Base-by-base conservation (phyloP, 805 yeast genomes). In the Maudiozyma serrabonitensis region DNA sequence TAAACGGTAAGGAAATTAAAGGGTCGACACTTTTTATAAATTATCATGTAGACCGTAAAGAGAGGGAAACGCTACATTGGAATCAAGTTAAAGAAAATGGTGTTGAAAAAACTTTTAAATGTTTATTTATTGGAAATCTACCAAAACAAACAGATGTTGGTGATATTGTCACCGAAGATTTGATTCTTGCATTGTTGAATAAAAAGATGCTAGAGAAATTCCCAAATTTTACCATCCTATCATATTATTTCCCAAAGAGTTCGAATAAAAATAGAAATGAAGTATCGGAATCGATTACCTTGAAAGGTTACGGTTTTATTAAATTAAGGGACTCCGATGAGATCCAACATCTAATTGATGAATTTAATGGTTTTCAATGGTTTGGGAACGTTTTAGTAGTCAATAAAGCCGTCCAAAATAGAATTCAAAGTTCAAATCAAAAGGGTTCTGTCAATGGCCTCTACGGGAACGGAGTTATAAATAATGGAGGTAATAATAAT, bases 31-130 rank as follows among this genome's bases (percentile, higher is more conserved):
- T 68, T 32, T 79, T 76, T 56, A 74, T 83, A 46, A 81, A 82
- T 57, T 80, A 74, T 58, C 87, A 84, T 61, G 74, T 82, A 43
- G 81, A 84, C 45, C 78, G 80, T 55, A 74, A 75, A 51, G 87
- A 82, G 58, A 68, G 89, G 47, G 68, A 75, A 46, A 65, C 72
- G 19, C 51, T 65, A 15, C 64, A 63, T 47, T 58, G 63, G 57
- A 59, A 55, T 39, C 62, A 61, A 39, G 45, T 58, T 44, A 75
- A 75, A 49, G 66, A 75, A 50, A 75, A 71, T 54, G 63, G 69
- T 40, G 71, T 69, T 53, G 70, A 70, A 55, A 64, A 75, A 43
- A 76, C 76, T 52, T 78, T 76, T 58, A 72, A 73, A 45, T 76
- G 76, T 49, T 69, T 84, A 38, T 79, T 81, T 51, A 74, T 80